Evolutionary conservation across 208 protist species (phyloP).

Genomic region (Tetramitus jugosus): DNA sequence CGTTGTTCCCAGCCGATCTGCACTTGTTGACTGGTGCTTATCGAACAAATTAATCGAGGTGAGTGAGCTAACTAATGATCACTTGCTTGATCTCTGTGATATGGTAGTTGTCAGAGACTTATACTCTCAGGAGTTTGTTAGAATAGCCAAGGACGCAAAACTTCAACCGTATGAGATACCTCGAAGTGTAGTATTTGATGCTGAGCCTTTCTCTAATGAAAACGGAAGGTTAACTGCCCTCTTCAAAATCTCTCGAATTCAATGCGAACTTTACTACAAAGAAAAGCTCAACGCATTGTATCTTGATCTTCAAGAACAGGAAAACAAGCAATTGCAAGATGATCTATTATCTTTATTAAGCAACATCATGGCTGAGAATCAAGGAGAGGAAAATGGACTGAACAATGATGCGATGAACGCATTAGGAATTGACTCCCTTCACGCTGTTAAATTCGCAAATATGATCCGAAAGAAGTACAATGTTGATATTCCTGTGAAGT

Average conservation of each 20-base stretch:
- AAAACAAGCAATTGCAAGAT: no score
- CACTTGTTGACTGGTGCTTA: background rate
- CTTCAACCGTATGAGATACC: slow-evolving; percentile 19
- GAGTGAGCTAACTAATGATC: background rate
- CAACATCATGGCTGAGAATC: no score
- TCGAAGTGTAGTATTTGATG: background rate
- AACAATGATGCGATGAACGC: background rate
- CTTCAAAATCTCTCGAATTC: slow-evolving; percentile 5
- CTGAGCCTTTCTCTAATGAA: background rate
- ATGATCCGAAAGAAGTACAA: slow-evolving; percentile 6
- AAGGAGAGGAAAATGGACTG: background rate
- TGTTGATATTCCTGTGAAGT: background rate
- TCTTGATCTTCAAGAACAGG: background rate
- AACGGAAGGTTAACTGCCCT: background rate
- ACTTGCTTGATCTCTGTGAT: background rate
- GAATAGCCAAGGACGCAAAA: background rate
- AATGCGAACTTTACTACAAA: background rate
- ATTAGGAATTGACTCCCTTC: background rate
- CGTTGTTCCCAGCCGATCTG: background rate
- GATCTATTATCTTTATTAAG: no score
- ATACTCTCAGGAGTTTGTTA: background rate
- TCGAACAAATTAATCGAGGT: no score
- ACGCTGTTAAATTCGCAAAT: background rate
- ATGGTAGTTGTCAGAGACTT: no score
- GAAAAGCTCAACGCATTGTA: background rate